Conservation (phyloP, 352 stramenopile genomes). For the Globisporangium recalcitrans region DNA sequence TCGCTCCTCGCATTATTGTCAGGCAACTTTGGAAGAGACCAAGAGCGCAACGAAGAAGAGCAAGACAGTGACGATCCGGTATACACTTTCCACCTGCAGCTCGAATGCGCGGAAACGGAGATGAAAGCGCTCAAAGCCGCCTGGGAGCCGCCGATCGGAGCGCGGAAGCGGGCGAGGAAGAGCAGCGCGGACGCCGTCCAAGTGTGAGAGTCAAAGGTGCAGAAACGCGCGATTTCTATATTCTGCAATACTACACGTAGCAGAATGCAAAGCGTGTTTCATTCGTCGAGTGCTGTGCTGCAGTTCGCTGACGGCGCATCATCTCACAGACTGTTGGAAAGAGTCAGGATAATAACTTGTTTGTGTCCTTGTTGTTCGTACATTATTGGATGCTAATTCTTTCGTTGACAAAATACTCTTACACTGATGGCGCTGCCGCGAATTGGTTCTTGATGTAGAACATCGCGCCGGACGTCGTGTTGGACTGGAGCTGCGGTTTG, state of each 20-base stretch:
- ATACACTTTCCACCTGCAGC: background rate
- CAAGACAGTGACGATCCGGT: background rate
- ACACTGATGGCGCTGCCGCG: background rate
- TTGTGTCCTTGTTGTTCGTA: background rate
- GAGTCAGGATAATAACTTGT: background rate
- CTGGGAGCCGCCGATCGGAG: background rate
- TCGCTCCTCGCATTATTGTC: too few relatives aligned
- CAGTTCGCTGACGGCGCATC: too few relatives aligned
- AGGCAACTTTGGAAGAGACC: background rate
- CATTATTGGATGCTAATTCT: background rate
- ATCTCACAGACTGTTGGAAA: too few relatives aligned
- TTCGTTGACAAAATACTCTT: background rate
- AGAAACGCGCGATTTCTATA: background rate
- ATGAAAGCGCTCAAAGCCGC: background rate
- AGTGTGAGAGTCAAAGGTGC: background rate
- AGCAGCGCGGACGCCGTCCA: background rate
- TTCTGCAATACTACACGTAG: too few relatives aligned
- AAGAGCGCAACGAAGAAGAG: background rate
- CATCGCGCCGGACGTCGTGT: constrained; percentile 43
- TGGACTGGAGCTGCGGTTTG: constrained; percentile 27
- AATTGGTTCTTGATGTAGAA: constrained; percentile 25
- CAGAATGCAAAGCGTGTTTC: background rate
- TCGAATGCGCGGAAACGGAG: background rate
- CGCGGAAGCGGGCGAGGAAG: background rate
- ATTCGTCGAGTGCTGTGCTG: too few relatives aligned